Base-by-base conservation (phyloP, 306 rosid species). In the Neltuma alba region DNA sequence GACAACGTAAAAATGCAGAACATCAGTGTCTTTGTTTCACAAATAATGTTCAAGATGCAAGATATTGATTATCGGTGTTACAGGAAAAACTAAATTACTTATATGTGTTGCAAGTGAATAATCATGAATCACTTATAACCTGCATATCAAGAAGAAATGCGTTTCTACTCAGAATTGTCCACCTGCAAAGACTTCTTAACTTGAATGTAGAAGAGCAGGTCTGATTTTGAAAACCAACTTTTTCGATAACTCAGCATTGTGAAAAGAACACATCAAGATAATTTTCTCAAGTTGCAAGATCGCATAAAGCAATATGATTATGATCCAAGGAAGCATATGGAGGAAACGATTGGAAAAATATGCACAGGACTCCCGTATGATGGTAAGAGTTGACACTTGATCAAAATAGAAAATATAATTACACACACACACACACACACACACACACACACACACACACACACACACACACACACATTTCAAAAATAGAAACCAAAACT, bases 1-100 rank as follows among this genome's bases (percentile, higher is more conserved):
- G 55, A 36, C 62, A 83, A 77, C 27, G 74, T 37, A 48, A 10
- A 79, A 37, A 52, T n/a, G 28, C 27, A 21, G 61, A 7, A 54
- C 28, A n/a, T 54, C 6, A 54, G 61, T 20, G 14, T 10, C 12
- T 48, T 48, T 21, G 61, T 23, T 21, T 54, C 61, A 21, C 21
- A 54, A 54, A 54, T 54, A 54, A 9, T 8, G 27, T 21, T 21
- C 1, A 57, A 57, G 61, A 57, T 57, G 33, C 15, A 25, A 57
- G 33, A 23, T 21, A 57, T 25, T 8, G 61, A n/a, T 23, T 23
- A 57, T 3, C 3, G 11, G 6, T 14, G 31, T 7, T 25, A 54
- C 5, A 54, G 28, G 61, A 54, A n/a, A 21, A 54, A 15, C 37
- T 42, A n/a, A n/a, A n/a, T n/a, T n/a, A n/a, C n/a, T n/a, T n/a